phyloP scores from a whole-genome alignment of 2,329 filamentous ascomycete species.

The Talaromyces sp. region DNA sequence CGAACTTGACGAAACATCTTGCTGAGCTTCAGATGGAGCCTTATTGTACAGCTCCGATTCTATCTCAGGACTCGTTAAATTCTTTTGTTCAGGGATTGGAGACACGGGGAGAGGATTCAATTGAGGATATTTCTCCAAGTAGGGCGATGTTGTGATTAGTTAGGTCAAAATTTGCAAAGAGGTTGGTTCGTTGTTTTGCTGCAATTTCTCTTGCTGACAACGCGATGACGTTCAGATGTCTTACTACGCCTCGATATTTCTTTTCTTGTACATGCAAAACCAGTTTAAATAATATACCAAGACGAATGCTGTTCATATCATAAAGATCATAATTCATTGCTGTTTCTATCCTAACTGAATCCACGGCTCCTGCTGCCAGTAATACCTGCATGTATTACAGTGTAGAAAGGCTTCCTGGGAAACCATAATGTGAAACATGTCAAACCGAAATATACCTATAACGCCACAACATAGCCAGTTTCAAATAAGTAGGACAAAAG shows the following conservation, averaged over 20 bases:
- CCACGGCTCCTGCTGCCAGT: background rate
- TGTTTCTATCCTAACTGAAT: background rate
- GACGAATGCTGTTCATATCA: background rate
- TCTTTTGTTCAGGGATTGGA: background rate
- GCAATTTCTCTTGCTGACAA: too few species aligned
- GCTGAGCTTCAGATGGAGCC: background rate
- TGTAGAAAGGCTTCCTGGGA: background rate
- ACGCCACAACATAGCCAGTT: background rate
- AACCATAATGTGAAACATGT: background rate
- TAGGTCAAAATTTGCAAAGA: too few species aligned
- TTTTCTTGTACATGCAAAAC: too few species aligned
- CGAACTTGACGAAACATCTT: background rate
- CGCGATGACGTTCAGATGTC: too few species aligned
- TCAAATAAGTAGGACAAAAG: background rate
- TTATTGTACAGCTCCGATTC: conserved; percentile 3
- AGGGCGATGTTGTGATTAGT: background rate
- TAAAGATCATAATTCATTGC: background rate
- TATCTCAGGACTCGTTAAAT: background rate
- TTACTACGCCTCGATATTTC: too few species aligned
- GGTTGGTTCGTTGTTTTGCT: too few species aligned
- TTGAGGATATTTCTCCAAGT: background rate
- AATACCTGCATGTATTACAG: background rate
- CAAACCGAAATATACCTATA: background rate
- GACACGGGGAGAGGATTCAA: background rate
- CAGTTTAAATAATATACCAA: too few species aligned